These are phyloP conservation scores for Penicillium verrucosum DNA, from an alignment of 2,329 filamentous ascomycete genomes.

Conservation along the genomic window DNA sequence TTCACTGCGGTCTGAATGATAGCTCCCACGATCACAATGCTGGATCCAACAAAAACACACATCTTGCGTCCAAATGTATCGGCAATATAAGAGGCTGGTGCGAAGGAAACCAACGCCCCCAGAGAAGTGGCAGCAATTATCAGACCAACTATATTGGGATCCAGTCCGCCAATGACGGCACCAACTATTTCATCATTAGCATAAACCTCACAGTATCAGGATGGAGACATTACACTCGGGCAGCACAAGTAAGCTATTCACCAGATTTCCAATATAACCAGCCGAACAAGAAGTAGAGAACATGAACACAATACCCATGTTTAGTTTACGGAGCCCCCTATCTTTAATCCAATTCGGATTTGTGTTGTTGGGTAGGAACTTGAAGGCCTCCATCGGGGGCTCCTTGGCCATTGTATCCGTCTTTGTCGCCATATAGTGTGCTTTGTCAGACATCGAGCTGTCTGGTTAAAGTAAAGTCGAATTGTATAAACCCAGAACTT, in stretches of 20 bases:
- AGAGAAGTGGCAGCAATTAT: conserved; percentile 19
- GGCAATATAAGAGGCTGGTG: conserved; percentile 23
- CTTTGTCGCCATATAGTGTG: not conserved
- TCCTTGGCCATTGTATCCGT: conserved; percentile 8
- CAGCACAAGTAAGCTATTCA: conserved; percentile 22
- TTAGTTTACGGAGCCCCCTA: conserved; percentile 20
- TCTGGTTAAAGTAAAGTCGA: not conserved
- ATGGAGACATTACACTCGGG: conserved; percentile 10
- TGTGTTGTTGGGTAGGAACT: conserved; percentile 18
- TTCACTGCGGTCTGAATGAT: conserved; percentile 16
- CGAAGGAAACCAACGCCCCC: conserved; percentile 18
- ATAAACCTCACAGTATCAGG: not conserved
- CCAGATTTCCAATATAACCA: conserved; percentile 23
- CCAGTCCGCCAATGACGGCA: conserved; percentile 11
- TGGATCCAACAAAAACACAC: conserved; percentile 44
- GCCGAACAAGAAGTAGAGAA: conserved; percentile 19
- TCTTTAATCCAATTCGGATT: conserved; percentile 22
- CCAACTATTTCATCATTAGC: conserved; percentile 7
- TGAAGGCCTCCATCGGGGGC: conserved; percentile 14
- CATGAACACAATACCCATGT: conserved; percentile 21
- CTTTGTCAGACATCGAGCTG: not conserved
- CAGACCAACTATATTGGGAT: conserved; percentile 16
- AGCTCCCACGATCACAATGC: conserved; percentile 24
- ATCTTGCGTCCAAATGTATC: conserved; percentile 47
- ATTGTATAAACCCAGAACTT: not conserved